phyloP scores from a whole-genome alignment of 2,329 filamentous ascomycete species.

The Drechslerella stenobrocha region DNA sequence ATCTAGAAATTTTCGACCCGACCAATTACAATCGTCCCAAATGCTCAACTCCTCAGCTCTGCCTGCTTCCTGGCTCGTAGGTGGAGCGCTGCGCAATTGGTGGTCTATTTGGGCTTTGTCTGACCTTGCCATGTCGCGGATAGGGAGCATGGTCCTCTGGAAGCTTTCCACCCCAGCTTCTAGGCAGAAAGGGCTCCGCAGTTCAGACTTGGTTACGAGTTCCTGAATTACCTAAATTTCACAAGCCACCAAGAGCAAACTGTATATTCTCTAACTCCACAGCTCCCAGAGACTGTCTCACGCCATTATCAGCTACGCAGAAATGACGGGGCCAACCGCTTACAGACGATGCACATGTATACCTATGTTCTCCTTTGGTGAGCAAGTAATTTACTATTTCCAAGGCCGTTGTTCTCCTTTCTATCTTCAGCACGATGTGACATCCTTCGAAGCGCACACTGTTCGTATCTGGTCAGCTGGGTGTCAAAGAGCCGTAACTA shows the following conservation, averaged over 20 bases:
- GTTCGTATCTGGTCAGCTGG: not conserved
- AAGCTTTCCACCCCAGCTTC: no score
- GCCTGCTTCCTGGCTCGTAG: not conserved
- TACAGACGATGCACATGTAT: no score
- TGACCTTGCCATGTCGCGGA: not conserved
- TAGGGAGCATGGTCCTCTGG: no score
- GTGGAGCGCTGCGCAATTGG: not conserved
- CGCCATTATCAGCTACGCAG: no score
- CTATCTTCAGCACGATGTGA: no score
- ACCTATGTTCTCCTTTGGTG: no score
- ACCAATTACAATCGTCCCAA: not conserved
- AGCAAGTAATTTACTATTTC: no score
- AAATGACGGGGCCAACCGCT: no score
- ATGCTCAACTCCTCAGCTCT: not conserved
- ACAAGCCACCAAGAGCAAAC: not conserved
- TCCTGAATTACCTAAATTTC: not conserved
- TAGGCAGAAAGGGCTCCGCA: constrained; percentile 3
- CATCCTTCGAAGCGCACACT: not conserved
- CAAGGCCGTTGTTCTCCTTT: no score
- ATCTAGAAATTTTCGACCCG: not conserved
- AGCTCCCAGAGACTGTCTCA: not conserved
- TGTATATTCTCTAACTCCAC: no score
- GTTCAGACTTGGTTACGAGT: not conserved
- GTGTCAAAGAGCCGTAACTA: not conserved
- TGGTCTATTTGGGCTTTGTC: not conserved